Evolutionary conservation across 2,329 filamentous ascomycete genomes (phyloP), one percentile per base, ranked within the genome.

Genomic region (Orbilia oligospora): DNA sequence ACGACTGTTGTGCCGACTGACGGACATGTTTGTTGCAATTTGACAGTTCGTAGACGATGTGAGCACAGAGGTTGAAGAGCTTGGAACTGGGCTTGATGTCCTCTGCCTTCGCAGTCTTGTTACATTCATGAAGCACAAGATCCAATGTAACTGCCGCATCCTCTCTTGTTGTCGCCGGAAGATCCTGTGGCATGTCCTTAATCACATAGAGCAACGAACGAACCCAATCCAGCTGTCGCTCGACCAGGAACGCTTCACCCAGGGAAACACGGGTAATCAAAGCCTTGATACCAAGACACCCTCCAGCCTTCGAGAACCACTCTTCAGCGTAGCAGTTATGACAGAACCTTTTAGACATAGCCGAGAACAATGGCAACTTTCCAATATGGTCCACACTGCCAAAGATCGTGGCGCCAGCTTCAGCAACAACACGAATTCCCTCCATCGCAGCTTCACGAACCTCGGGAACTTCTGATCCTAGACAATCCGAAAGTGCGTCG

Each of bases 241-340:
- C 89, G 20, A 90, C 88, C 38, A 99, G 87, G 93, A 96, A 99
- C 0, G 87, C 84, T 82, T 97, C 92, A 49, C 93, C 93, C 56
- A 99, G 88, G 67, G 95, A 91, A 70, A 98, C 87, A 81, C 95
- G 91, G 1, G 93, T 95, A 36, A 95, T 91, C 73, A 99, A 86
- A 71, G 97, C 91, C 82, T 93, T 91, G 82, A 99, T 97, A 70
- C 97, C 97, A 20, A 95, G 86, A 68, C 92, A 94, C 46, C 96
- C 96, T 61, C 95, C 96, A 44, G 94, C 92, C 85, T 99, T 99
- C 66, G 94, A 94, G 83, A 97, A 99, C 96, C 97, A 99, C 82
- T 99, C 96, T 84, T 99, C 95, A 82, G 96, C 94, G 82, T 97
- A 94, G 84, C 96, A 99, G 80, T 93, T 94, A 83, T 99, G 96